Base-by-base conservation (phyloP, 805 yeast species). In the Schwanniomyces occidentalis region DNA sequence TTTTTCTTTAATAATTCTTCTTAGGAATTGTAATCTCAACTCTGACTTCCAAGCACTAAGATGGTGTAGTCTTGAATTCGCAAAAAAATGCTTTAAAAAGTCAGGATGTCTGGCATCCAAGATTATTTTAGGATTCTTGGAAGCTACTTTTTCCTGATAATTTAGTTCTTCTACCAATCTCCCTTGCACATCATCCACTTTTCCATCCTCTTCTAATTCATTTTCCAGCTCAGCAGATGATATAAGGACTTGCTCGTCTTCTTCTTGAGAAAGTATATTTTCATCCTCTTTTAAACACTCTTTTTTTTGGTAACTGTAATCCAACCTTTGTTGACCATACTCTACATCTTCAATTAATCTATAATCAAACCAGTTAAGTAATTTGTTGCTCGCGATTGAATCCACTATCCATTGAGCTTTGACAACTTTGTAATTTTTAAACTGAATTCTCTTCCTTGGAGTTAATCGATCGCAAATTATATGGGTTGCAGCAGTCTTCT, bases 31-130 rank as follows among this genome's bases (percentile, higher is more conserved):
- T 2, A 76, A 65, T 30, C 86, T 68, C 16, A 93, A 61, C 24
- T 81, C 85, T 0, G 88, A 73, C 52, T 88, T 91, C 93, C 96
- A 87, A 3, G 80, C 71, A 45, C 96, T 85, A 29, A 93, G 64
- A 58, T 89, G 96, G 52, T 93, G 98, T 19, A 91, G 63, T 33
- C 98, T 67, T 1, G 97, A 90, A 34, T 83, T 80, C 5, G 80
- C 74, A 57, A 89, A 91, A 56, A 84, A 91, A 23, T 71, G 71
- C 13, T 71, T 51, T 18, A 93, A 60, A 48, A 89, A 91, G 33
- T 79, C 75, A 0, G 96, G 95, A 50, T 86, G 82, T 35, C 75
- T 77, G 21, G 95, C 86, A 51, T 82, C 83, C 26, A 40, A 29
- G 14, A 37, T 7, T 8, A 20, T 9, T 8, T 9, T 20, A 7